phyloP scores from a whole-genome alignment of 495 filamentous ascomycete genomes.

The Amphirosellinia nigrospora region DNA sequence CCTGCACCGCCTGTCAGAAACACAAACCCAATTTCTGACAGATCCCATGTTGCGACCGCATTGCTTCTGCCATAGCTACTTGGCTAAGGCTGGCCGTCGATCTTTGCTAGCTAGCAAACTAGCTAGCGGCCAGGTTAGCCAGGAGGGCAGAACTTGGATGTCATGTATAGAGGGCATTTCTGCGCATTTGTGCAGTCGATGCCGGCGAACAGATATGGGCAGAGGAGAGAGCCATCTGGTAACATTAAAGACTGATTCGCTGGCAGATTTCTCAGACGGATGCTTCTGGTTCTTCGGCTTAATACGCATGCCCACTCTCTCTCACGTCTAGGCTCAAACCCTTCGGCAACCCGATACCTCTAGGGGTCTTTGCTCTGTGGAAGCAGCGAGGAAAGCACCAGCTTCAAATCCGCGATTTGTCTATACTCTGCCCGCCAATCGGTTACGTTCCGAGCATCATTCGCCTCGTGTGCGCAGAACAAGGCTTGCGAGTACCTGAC shows the following conservation, averaged over 20 bases:
- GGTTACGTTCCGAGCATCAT: neutral
- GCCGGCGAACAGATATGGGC: slow-evolving; percentile 17
- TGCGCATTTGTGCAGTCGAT: neutral
- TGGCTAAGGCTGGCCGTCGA: slow-evolving; percentile 20
- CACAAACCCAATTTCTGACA: slow-evolving; percentile 41
- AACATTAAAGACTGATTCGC: slow-evolving; percentile 19
- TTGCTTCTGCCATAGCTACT: slow-evolving; percentile 27
- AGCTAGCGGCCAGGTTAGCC: slow-evolving; percentile 17
- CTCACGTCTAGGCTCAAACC: slow-evolving; percentile 7
- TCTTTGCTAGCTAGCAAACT: slow-evolving; percentile 14
- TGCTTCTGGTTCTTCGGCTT: slow-evolving; percentile 24
- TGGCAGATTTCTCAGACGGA: slow-evolving; percentile 22
- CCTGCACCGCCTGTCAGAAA: slow-evolving; percentile 33
- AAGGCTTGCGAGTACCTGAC: slow-evolving; percentile 8
- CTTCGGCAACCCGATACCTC: slow-evolving; percentile 17
- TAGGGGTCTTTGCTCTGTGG: neutral
- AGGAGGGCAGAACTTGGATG: neutral
- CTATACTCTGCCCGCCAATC: neutral
- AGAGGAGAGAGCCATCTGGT: slow-evolving; percentile 14
- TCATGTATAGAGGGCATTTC: slow-evolving; percentile 13
- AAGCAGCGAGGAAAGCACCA: slow-evolving; percentile 12
- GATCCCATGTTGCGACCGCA: slow-evolving; percentile 33
- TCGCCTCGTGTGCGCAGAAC: slow-evolving; percentile 1
- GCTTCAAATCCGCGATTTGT: slow-evolving; percentile 1
- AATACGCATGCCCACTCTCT: slow-evolving; percentile 15